These are phyloP conservation scores for Sporothrix phasma DNA, from an alignment of 2,329 filamentous ascomycete genomes.

Conservation along the genomic window DNA sequence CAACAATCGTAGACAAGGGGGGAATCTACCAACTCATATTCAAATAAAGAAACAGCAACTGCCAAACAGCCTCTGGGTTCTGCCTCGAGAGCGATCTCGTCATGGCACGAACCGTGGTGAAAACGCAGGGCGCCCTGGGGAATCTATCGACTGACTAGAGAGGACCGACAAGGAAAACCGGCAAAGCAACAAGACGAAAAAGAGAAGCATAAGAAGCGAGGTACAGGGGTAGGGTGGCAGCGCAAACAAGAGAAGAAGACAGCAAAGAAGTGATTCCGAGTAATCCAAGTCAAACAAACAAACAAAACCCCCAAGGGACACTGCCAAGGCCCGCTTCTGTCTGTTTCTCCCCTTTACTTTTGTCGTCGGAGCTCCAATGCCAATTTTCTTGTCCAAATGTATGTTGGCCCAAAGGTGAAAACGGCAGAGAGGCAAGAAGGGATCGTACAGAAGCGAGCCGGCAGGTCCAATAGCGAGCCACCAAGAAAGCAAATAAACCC, in stretches of 20 bases:
- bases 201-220: neutral
- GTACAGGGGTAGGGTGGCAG: neutral
- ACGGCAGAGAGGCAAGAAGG: neutral
- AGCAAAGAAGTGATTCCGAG: neutral
- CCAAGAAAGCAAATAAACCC: neutral
- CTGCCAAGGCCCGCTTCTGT: neutral
- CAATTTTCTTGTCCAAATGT: neutral
- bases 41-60: slow-evolving; percentile 7
- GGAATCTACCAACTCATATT: neutral
- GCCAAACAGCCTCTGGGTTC: slow-evolving; percentile 11
- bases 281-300: neutral
- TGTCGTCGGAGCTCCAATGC: neutral
- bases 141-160: slow-evolving; percentile 17
- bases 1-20: neutral
- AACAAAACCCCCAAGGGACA: neutral
- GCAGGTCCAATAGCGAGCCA: neutral
- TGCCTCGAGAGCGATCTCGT: slow-evolving; percentile 15
- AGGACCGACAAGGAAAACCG: neutral
- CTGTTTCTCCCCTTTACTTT: neutral
- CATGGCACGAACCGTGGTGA: slow-evolving; percentile 2
- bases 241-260: neutral
- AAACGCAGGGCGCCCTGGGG: slow-evolving; percentile 13
- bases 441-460: neutral
- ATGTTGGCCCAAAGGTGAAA: no score
- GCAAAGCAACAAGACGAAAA: neutral